Base-by-base conservation (phyloP, 2,329 filamentous ascomycete species). In the Diaporthe australafricana region DNA sequence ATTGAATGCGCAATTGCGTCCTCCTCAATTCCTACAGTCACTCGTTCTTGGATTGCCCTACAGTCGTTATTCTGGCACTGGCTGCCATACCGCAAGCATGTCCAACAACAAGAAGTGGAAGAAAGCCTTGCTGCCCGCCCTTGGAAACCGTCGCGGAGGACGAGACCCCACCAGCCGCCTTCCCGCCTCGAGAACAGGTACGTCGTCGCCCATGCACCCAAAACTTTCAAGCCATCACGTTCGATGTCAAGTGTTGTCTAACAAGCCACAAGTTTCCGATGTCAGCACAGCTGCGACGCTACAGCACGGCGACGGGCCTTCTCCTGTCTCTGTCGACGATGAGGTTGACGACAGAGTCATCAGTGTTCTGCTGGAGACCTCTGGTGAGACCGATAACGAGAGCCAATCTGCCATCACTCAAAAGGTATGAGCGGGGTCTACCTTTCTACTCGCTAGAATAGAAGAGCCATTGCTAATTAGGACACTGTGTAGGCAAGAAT, bases 291-390 rank as follows among this genome's bases (percentile, higher is more conserved):
- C 52, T 40, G 27, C 32, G 22, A 32, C 12, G 16, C 22, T n/a
- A 25, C 32, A 22, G 27, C 16, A 30, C 20, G 47, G 17, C 14
- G 70, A 22, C 25, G 53, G 25, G 22, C n/a, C 27, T n/a, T 17
- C 63, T 30, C 57, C 38, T 5, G 32, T 9, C 9, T 22, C 56
- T 22, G 35, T 25, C n/a, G 42, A n/a, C 3, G 52, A 57, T 12
- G 57, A 66, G 5, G 20, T 66, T 22, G 56, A 73, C 22, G 45
- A 68, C 27, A 72, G 65, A 40, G 42, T 73, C 17, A 30, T 73
- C 45, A 73, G 70, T 22, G 72, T 22, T 42, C 47, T 72, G 52
- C 48, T 73, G n/a, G 72, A 69, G 25, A 70, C 70, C n/a, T 67
- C 69, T 11, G 25, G 22, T 50, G 72, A 57, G 27, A 53, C 35